phyloP scores from a whole-genome alignment of 805 yeast genomes.

The Zygoascus tannicola region DNA sequence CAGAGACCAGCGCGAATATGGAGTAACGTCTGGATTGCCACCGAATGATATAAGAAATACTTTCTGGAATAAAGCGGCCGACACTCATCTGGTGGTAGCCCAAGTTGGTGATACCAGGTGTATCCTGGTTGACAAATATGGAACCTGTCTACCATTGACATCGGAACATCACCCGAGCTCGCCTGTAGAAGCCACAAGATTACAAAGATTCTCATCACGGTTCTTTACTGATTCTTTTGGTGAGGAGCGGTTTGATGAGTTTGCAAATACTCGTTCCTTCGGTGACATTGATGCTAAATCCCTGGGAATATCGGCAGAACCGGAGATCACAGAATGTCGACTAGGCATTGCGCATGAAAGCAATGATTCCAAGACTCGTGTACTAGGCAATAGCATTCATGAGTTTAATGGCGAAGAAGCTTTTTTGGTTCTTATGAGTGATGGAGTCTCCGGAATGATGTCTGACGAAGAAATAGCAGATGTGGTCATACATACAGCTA shows the following conservation, averaged over 20 bases:
- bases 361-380: constrained; percentile 3
- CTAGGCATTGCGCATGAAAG: constrained; percentile 43
- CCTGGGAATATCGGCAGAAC: constrained; percentile 85
- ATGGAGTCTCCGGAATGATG: constrained; percentile 75
- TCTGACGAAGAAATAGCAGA: constrained; percentile 91
- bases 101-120: constrained; percentile 93
- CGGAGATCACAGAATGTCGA: constrained; percentile 63
- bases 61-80: constrained; percentile 57
- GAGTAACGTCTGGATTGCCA: constrained; percentile 2
- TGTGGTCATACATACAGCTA: constrained; percentile 57
- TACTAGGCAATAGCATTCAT: constrained; percentile 4
- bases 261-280: constrained; percentile 89
- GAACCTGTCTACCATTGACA: constrained; percentile 71
- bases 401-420: constrained; percentile 75
- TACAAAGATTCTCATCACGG: constrained; percentile 54
- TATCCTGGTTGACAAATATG: constrained; percentile 70
- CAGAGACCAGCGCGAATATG: constrained; percentile 20
- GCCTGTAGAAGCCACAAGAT: constrained; percentile 63
- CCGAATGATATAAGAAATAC: constrained; percentile 2
- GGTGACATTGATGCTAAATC: constrained; percentile 79
- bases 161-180: constrained; percentile 81
- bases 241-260: constrained; percentile 69
- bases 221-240: constrained; percentile 85
- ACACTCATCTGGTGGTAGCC: constrained; percentile 63
- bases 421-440: constrained; percentile 72